Evolutionary conservation across 2,329 filamentous ascomycete genomes (phyloP).

Genomic region (Penicillium sp.): DNA sequence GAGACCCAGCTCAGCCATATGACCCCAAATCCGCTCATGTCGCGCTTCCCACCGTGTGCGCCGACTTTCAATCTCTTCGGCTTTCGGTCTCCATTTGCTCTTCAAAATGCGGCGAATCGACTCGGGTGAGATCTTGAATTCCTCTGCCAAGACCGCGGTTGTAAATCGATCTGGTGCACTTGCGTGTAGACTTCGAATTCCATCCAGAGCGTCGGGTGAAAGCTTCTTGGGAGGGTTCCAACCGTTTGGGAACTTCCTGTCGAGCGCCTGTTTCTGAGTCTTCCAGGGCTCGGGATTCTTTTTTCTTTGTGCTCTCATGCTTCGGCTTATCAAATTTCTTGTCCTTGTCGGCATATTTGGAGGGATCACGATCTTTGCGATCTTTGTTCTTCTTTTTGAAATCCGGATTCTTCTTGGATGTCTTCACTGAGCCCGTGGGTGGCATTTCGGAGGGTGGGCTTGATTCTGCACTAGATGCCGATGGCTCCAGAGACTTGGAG

Average conservation of each 20-base stretch:
- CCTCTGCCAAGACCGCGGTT: slow-evolving; percentile 68
- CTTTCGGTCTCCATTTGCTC: slow-evolving; percentile 49
- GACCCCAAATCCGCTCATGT: slow-evolving; percentile 48
- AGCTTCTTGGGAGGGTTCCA: slow-evolving; percentile 85
- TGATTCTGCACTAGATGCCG: neutral
- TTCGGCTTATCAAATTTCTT: slow-evolving; percentile 8
- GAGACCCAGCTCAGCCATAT: slow-evolving; percentile 52
- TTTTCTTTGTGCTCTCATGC: slow-evolving; percentile 19
- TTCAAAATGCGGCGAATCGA: slow-evolving; percentile 82
- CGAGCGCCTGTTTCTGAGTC: slow-evolving; percentile 71
- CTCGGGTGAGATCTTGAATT: slow-evolving; percentile 86
- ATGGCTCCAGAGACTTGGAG: neutral
- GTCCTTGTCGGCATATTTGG: slow-evolving; percentile 7
- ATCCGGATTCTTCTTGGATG: neutral
- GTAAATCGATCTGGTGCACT: slow-evolving; percentile 77
- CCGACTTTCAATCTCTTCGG: slow-evolving; percentile 40
- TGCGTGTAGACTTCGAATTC: slow-evolving; percentile 78
- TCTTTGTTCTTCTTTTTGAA: neutral
- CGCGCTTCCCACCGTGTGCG: slow-evolving; percentile 47
- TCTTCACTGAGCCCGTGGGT: neutral
- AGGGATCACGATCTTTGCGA: neutral
- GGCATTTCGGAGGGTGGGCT: neutral
- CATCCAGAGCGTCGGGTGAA: slow-evolving; percentile 88
- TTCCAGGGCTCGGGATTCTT: slow-evolving; percentile 63
- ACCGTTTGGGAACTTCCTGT: slow-evolving; percentile 72